Base-by-base conservation (phyloP, 2,329 filamentous ascomycete genomes). In the Nannizziopsis arthrosporioides region DNA sequence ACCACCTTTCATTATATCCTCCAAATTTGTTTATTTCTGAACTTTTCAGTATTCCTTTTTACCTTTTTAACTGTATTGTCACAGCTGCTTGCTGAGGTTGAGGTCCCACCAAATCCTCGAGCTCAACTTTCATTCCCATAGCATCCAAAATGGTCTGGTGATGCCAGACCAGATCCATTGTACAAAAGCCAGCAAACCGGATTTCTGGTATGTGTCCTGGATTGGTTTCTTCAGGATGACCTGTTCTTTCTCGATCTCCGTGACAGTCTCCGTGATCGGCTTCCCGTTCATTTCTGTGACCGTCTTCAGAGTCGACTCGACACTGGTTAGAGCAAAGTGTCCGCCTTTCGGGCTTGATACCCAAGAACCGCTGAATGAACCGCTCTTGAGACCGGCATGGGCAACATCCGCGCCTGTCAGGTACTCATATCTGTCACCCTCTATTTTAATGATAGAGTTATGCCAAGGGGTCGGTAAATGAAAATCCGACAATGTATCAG, bases 391-490 rank as follows among this genome's bases (percentile, higher is more conserved):
- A 22, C 42, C 42, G 9, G 42, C 41, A 15, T 44, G 30, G 8
- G 42, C 42, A 11, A 44, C 14, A 32, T 44, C 42, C 22, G 42
- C 41, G 17, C 27, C 9, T 4, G 27, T 17, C 12, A 42, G n/a
- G 41, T 42, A 42, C 22, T 32, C 34, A 15, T 32, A 17, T 14
- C 31, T n/a, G 44, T 46, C 35, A 11, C 34, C 35, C 11, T 39
- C 11, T 12, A 46, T 32, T 17, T 46, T 46, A 36, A 46, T 40
- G 27, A 46, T 46, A 1, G 44, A 46, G 10, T 39, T 45, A 14
- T 45, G 43, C 43, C 43, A 45, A 10, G 43, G 43, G 10, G 43
- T 45, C 5, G 43, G 43, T 8, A 45, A 27, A 17, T 45, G 43
- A 14, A 45, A 42, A 31, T 42, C 41, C 10, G 31, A 17, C 1